A percentile compares a stretch with the other conserved stretches of the same genome.
These are phyloP conservation scores for Willaertia magna DNA, from an alignment of 208 protist species.

Conservation along the genomic window DNA sequence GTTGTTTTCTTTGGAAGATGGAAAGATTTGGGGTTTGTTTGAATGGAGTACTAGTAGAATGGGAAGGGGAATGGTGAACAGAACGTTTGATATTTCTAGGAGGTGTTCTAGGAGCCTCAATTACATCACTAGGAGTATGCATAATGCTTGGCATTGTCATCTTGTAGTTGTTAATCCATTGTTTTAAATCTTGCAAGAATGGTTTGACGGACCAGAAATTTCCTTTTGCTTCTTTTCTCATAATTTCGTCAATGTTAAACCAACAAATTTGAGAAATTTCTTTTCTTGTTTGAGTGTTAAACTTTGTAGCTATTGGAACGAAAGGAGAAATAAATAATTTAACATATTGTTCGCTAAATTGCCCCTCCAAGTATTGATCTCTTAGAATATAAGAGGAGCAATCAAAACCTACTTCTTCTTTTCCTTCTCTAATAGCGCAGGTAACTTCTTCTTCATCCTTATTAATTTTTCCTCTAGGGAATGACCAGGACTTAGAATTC, in stretches of 20 bases:
- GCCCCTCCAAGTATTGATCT: not conserved
- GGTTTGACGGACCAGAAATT: not conserved
- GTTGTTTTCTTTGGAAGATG: not conserved
- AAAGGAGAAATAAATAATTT: not conserved
- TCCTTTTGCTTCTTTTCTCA: not conserved
- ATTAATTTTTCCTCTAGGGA: conserved; percentile 21
- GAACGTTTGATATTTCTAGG: not conserved
- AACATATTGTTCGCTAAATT: not conserved
- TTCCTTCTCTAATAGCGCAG: conserved; percentile 18
- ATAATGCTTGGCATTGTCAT: not conserved
- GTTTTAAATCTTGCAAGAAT: not conserved
- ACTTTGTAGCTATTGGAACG: not conserved
- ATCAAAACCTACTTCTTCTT: conserved; percentile 21
- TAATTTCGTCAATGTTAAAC: not conserved
- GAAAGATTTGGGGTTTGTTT: not conserved
- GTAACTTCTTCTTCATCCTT: conserved; percentile 13
- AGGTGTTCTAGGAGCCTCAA: not conserved
- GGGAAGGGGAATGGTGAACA: not conserved
- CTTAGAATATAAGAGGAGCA: not conserved
- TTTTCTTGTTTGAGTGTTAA: not conserved
- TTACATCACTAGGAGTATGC: not conserved
- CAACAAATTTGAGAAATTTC: not conserved
- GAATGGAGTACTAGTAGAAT: not conserved
- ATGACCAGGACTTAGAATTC: conserved; percentile 10
- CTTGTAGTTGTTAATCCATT: not conserved